These are phyloP conservation scores for Lactarius akahatsu DNA, from an alignment of 768 basidiomycete genomes.

Conservation along the genomic window DNA sequence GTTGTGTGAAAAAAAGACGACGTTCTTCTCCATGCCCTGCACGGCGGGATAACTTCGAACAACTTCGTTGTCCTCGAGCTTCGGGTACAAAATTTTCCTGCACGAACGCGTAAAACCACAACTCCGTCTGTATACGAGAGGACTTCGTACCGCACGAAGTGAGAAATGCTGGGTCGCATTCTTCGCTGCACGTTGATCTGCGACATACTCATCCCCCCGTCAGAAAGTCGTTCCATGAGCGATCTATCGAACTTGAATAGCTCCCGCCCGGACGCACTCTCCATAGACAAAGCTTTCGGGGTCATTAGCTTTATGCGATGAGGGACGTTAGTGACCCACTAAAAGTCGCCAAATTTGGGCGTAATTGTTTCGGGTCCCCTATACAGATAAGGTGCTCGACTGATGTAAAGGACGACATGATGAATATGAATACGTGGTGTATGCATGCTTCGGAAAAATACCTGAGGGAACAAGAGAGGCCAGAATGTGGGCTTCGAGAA, in stretches of 20 bases:
- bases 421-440: neutral
- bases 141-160: constrained; percentile 50
- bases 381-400: constrained; percentile 76
- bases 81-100: constrained; percentile 61
- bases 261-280: constrained; percentile 52
- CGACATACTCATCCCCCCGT: constrained; percentile 60
- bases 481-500: constrained; percentile 74
- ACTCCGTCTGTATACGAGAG: neutral
- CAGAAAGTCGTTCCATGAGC: constrained; percentile 70
- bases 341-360: constrained; percentile 65
- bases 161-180: constrained; percentile 71
- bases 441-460: neutral
- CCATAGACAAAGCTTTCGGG: constrained; percentile 61
- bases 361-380: constrained; percentile 76
- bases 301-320: neutral
- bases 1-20: constrained; percentile 66
- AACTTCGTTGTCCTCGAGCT: constrained; percentile 54
- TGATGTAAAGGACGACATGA: neutral
- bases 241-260: constrained; percentile 65
- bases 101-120: neutral
- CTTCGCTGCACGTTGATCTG: constrained; percentile 69
- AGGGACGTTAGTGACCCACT: constrained; percentile 39
- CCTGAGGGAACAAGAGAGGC: constrained; percentile 54
- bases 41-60: constrained; percentile 55
- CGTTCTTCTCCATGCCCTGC: constrained; percentile 58